Percentiles rank a stretch among this genome's conserved stretches.
Conservation (phyloP, 805 yeast genomes). For the Schwanniomyces yamadae region DNA sequence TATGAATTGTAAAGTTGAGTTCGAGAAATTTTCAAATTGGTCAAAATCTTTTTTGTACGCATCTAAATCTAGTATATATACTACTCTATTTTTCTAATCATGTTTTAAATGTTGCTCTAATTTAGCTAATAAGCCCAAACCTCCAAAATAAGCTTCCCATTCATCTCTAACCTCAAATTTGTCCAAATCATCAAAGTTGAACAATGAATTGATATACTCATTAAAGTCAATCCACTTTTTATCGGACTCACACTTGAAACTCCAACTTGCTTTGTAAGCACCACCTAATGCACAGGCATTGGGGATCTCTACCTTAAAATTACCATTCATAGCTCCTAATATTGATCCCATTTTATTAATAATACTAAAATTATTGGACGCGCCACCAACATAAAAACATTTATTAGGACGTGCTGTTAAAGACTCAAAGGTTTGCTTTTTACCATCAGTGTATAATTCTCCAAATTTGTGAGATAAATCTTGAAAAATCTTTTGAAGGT, state of each 20-base stretch:
- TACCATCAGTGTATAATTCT: constrained; percentile 49
- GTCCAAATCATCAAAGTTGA: constrained; percentile 53
- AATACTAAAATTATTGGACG: constrained; percentile 68
- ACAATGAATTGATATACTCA: constrained; percentile 36
- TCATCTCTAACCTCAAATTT: constrained; percentile 34
- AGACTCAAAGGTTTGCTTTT: constrained; percentile 42
- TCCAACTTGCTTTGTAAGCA: constrained; percentile 82
- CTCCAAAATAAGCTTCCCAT: constrained; percentile 52
- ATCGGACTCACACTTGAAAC: constrained; percentile 36
- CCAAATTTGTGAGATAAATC: constrained; percentile 36
- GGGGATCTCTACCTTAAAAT: constrained; percentile 69
- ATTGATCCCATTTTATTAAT: constrained; percentile 68
- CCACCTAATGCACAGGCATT: constrained; percentile 95
- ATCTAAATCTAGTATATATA: too few relatives aligned
- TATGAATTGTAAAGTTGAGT: too few relatives aligned
- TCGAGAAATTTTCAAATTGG: background rate
- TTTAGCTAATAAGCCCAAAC: constrained; percentile 50
- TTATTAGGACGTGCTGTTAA: constrained; percentile 59
- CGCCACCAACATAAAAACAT: constrained; percentile 85
- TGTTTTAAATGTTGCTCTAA: constrained; percentile 36
- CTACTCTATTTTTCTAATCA: constrained; percentile 6
- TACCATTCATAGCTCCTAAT: constrained; percentile 64
- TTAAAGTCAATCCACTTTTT: constrained; percentile 43
- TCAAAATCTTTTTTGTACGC: background rate
- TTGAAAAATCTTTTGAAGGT: constrained; percentile 21